phyloP scores from a whole-genome alignment of 306 rosid genomes.

The Macrotyloma uniflorum region DNA sequence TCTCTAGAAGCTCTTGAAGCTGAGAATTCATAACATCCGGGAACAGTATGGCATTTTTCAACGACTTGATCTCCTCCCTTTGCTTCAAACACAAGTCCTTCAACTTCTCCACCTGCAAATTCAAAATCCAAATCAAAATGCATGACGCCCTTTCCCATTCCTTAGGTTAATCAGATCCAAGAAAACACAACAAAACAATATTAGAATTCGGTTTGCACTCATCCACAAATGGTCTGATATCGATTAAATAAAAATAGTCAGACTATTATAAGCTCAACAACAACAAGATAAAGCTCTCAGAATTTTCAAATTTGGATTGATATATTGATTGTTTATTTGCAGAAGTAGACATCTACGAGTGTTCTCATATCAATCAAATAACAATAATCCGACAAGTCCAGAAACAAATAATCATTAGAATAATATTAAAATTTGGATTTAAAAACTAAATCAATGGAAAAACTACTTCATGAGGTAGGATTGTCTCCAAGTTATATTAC shows the following conservation, averaged over 20 bases:
- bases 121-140: background rate
- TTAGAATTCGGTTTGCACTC: too few relatives aligned
- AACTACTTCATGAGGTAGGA: background rate
- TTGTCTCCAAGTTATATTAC: background rate
- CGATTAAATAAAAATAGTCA: background rate
- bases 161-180: background rate
- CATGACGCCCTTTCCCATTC: background rate
- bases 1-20: slow-evolving; percentile 75
- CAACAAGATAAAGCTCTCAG: background rate
- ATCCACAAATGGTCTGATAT: background rate
- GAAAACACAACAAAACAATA: background rate
- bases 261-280: background rate
- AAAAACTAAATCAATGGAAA: background rate
- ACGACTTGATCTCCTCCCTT: slow-evolving; percentile 88
- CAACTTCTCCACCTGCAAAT: slow-evolving; percentile 81
- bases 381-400: too few relatives aligned
- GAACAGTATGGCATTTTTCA: slow-evolving; percentile 78
- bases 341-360: too few relatives aligned
- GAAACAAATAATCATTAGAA: too few relatives aligned
- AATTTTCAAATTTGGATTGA: background rate
- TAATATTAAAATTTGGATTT: background rate
- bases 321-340: too few relatives aligned
- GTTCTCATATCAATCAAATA: background rate
- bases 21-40: slow-evolving; percentile 85
- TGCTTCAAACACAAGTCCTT: slow-evolving; percentile 94